Evolutionary conservation across 768 basidiomycete genomes (phyloP).

Genomic region (Boletus vermiculosoides): DNA sequence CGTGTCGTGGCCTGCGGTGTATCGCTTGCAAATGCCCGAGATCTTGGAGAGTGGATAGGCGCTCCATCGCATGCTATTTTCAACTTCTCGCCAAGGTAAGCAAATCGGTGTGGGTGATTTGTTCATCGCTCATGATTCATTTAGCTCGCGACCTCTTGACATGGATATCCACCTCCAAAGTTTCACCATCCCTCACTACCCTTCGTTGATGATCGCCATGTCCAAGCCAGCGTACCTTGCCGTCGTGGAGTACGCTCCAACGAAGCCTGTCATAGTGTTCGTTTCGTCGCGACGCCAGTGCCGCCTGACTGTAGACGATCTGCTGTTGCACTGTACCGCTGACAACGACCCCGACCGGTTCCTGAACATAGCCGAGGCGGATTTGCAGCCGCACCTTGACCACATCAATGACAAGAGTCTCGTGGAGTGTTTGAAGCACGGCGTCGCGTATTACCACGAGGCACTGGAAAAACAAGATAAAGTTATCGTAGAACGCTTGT

Average conservation of each 20-base stretch:
- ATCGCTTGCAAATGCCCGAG: constrained; percentile 92
- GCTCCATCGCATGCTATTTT: constrained; percentile 92
- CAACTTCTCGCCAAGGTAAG: constrained; percentile 92
- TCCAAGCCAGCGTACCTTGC: constrained; percentile 96
- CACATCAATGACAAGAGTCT: constrained; percentile 75
- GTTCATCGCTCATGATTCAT: constrained; percentile 15
- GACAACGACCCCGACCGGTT: constrained; percentile 84
- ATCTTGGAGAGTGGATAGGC: constrained; percentile 97
- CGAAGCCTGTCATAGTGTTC: constrained; percentile 88
- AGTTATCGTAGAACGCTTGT: constrained; percentile 87
- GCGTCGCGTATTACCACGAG: constrained; percentile 95
- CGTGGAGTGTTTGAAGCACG: constrained; percentile 79
- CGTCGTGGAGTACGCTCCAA: constrained; percentile 80
- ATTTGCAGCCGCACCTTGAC: constrained; percentile 86
- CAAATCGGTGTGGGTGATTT: not conserved
- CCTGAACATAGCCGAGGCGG: constrained; percentile 81
- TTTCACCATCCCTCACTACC: constrained; percentile 96
- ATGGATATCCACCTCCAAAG: constrained; percentile 98
- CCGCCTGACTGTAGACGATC: constrained; percentile 88
- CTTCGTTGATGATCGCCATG: constrained; percentile 98
- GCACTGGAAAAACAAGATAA: constrained; percentile 91
- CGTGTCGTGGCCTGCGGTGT: constrained; percentile 94
- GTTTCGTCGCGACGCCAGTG: constrained; percentile 94
- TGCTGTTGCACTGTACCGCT: constrained; percentile 83
- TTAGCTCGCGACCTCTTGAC: constrained; percentile 89